A percentile compares a stretch with the other conserved stretches of the same genome.
Evolutionary conservation across 2,329 filamentous ascomycete species (phyloP).

Genomic region (Neonectria ditissima): DNA sequence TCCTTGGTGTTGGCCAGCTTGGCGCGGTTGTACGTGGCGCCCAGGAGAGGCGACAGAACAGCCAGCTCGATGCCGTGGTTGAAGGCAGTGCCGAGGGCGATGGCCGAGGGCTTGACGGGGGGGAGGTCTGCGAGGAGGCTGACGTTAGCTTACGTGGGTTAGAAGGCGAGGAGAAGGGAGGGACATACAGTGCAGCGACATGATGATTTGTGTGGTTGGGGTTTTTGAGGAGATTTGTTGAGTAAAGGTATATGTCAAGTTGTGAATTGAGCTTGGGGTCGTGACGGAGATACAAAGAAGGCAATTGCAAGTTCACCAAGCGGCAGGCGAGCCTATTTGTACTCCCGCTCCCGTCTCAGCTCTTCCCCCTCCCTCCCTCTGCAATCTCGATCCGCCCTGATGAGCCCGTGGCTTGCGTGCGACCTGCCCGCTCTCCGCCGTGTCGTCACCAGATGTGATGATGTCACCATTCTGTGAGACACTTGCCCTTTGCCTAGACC

Average conservation of each 20-base stretch:
- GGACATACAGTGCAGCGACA: slow-evolving; percentile 71
- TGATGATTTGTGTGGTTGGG: slow-evolving; percentile 49
- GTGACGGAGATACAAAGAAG: slow-evolving; percentile 23
- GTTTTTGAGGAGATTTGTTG: slow-evolving; percentile 9
- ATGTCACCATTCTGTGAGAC: slow-evolving; percentile 55
- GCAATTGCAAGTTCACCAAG: slow-evolving; percentile 4
- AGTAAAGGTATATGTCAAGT: slow-evolving; percentile 12
- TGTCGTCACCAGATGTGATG: slow-evolving; percentile 54
- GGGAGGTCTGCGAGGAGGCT: slow-evolving; percentile 62
- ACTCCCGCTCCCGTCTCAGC: slow-evolving; percentile 24
- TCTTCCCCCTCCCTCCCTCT: slow-evolving; percentile 14
- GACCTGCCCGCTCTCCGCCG: slow-evolving; percentile 28
- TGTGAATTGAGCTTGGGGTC: slow-evolving; percentile 6
- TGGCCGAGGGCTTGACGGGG: slow-evolving; percentile 96
- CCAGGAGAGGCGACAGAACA: slow-evolving; percentile 89
- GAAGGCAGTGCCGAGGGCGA: slow-evolving; percentile 95
- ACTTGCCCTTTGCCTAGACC: no score
- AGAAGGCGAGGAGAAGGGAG: slow-evolving; percentile 15
- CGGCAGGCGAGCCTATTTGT: slow-evolving; percentile 41
- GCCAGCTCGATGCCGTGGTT: slow-evolving; percentile 92
- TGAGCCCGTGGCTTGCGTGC: slow-evolving; percentile 42
- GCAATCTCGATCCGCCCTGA: slow-evolving; percentile 42
- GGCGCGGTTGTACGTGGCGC: slow-evolving; percentile 92
- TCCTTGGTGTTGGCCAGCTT: slow-evolving; percentile 94
- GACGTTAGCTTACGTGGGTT: slow-evolving; percentile 3